phyloP scores from a whole-genome alignment of 1,284 basidiomycete genomes.

The Golubevia sp. region DNA sequence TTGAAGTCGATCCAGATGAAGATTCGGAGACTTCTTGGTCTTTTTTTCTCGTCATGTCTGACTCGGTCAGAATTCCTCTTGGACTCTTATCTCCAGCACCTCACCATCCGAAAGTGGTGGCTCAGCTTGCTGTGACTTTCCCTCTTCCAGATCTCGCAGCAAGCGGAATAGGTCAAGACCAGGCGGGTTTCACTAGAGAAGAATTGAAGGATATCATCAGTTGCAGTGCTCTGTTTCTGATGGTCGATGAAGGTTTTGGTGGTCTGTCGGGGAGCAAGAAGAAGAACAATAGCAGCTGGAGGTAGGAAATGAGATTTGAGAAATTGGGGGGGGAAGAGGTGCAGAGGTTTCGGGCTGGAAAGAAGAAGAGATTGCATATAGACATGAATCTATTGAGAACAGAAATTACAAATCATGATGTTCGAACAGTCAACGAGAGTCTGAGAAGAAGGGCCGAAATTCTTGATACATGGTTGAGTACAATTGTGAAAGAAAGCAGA shows the following conservation, averaged over 20 bases:
- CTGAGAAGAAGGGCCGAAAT: too few relatives aligned
- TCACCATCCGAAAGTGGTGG: constrained; percentile 93
- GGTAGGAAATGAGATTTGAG: too few relatives aligned
- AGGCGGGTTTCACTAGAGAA: constrained; percentile 70
- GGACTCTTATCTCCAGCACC: constrained; percentile 87
- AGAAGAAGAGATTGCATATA: too few relatives aligned
- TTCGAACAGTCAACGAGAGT: too few relatives aligned
- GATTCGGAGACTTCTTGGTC: constrained; percentile 95
- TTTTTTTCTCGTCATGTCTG: constrained; percentile 67
- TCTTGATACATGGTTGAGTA: too few relatives aligned
- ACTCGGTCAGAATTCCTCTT: constrained; percentile 45
- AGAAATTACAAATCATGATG: too few relatives aligned
- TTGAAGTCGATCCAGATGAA: constrained; percentile 67
- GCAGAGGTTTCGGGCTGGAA: too few relatives aligned
- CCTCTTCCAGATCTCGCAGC: constrained; percentile 66
- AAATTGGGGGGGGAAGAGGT: too few relatives aligned
- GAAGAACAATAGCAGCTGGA: constrained; percentile 71
- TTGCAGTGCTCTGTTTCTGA: constrained; percentile 85
- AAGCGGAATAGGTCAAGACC: constrained; percentile 39
- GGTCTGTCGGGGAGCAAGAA: constrained; percentile 82
- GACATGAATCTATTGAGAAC: too few relatives aligned
- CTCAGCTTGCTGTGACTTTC: constrained; percentile 84
- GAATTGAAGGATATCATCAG: constrained; percentile 92
- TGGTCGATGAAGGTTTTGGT: constrained; percentile 87
- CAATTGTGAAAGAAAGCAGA: too few relatives aligned